phyloP scores from a whole-genome alignment of 1,284 basidiomycete genomes.

The Trichosporon faecale region DNA sequence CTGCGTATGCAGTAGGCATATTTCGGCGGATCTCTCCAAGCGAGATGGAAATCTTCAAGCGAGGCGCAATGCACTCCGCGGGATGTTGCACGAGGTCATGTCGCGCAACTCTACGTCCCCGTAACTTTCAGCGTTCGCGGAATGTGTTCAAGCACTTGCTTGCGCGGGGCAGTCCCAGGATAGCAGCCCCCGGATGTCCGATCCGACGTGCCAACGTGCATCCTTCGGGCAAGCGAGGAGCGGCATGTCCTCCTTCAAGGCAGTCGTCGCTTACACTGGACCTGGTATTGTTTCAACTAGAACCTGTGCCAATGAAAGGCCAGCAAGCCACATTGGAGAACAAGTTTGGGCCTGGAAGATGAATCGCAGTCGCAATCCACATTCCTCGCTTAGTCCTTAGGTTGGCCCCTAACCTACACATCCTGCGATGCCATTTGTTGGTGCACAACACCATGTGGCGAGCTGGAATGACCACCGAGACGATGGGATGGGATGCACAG shows the following conservation, averaged over 20 bases:
- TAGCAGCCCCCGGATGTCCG: neutral
- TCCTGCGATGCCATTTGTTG: neutral
- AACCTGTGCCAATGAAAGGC: neutral
- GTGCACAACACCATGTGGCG: neutral
- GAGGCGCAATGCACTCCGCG: neutral
- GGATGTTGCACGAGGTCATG: neutral
- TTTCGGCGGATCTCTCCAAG: neutral
- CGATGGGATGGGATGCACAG: neutral
- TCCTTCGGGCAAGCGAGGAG: neutral
- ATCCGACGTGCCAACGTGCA: neutral
- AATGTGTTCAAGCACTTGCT: neutral
- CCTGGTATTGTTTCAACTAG: neutral
- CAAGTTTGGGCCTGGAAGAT: neutral
- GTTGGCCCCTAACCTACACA: neutral
- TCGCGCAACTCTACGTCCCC: neutral
- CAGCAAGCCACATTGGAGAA: neutral
- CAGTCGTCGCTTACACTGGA: neutral
- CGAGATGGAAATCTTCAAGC: neutral
- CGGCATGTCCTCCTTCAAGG: neutral
- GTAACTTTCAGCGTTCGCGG: neutral
- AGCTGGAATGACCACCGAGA: too few species aligned
- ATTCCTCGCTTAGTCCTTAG: neutral
- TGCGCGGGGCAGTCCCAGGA: neutral
- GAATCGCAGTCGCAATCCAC: neutral
- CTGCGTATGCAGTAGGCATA: neutral